Evolutionary conservation across 2,329 filamentous ascomycete species (phyloP), one percentile per base, ranked within the genome.

Genomic region (Xylariales sp.): DNA sequence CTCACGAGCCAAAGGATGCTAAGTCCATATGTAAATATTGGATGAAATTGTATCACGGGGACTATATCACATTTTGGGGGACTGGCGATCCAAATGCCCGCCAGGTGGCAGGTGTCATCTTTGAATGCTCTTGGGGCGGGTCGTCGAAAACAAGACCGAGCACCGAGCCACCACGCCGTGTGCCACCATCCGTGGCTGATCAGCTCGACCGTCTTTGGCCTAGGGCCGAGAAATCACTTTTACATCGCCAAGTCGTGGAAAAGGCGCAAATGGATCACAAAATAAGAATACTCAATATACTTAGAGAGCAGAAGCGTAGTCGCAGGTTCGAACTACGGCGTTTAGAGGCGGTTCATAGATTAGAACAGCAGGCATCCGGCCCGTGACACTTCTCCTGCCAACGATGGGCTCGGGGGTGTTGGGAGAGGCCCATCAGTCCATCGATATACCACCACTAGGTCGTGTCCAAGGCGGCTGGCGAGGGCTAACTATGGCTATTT

Each of bases 11-110:
- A 8, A 85, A 85, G 67, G 84, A 87, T 65, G 84, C 85, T 2
- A 80, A 82, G 32, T 83, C 84, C 0, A 81, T 88, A 1, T 93
- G 87, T 54, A 79, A 77, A 36, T 80, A 85, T 75, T 91, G 89
- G 89, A 89, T 91, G 32, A 88, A 89, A 63, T 79, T 97, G 14
- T 88, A 93, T 76, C 88, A 91, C 41, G 93, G 92, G 1, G 95
- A 97, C 76, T 83, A 89, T 30, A 86, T 97, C 55, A 87, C 89
- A 1, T 87, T 97, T 6, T 97, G 90, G 85, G 83, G 88, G 50
- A 80, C 82, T 12, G 78, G 80, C 5, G 80, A 82, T 50, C 74
- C 75, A 53, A 79, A 76, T 43, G 53, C 61, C 10, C 78, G 83
- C 9, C 78, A 83, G 64, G 85, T 81, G 3, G 84, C 81, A 64